These are phyloP conservation scores for Castanea sativa DNA, from an alignment of 306 rosid genomes.

Conservation along the genomic window DNA sequence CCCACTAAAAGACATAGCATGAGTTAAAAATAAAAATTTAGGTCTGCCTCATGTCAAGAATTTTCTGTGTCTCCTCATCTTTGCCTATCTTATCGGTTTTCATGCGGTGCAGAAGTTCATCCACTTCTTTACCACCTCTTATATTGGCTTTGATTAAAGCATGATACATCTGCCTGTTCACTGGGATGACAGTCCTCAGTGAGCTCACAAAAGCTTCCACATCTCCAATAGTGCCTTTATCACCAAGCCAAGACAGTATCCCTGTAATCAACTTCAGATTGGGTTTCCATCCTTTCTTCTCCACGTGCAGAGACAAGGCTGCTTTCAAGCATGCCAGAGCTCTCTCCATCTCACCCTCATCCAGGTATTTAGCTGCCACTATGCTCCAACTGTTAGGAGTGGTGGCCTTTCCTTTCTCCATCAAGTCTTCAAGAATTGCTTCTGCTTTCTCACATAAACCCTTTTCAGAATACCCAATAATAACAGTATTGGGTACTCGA, in stretches of 20 bases:
- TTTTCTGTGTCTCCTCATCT: slow-evolving; percentile 38
- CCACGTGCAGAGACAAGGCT: slow-evolving; percentile 38
- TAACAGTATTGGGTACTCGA: slow-evolving; percentile 49
- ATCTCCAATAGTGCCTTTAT: slow-evolving; percentile 52
- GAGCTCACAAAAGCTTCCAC: slow-evolving; percentile 52
- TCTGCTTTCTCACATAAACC: slow-evolving; percentile 62
- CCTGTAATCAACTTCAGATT: slow-evolving; percentile 27
- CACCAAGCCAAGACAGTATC: slow-evolving; percentile 62
- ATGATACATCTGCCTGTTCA: slow-evolving; percentile 46
- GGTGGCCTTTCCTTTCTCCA: slow-evolving; percentile 53
- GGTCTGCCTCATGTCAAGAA: slow-evolving; percentile 30
- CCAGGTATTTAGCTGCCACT: slow-evolving; percentile 55
- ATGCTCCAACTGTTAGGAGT: slow-evolving; percentile 53
- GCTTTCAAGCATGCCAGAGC: slow-evolving; percentile 53
- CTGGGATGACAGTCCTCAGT: slow-evolving; percentile 36
- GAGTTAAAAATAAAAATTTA: slow-evolving; percentile 13
- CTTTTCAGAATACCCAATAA: slow-evolving; percentile 49
- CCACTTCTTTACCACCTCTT: slow-evolving; percentile 54
- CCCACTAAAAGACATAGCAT: background rate
- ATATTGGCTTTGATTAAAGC: slow-evolving; percentile 50
- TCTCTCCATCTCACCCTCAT: slow-evolving; percentile 52
- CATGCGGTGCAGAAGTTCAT: slow-evolving; percentile 48
- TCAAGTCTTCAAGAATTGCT: slow-evolving; percentile 55
- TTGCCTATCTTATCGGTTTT: slow-evolving; percentile 44
- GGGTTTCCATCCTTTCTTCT: slow-evolving; percentile 58